Conservation (phyloP, 2,329 filamentous ascomycete genomes). For the Aurifilum marmelostoma region DNA sequence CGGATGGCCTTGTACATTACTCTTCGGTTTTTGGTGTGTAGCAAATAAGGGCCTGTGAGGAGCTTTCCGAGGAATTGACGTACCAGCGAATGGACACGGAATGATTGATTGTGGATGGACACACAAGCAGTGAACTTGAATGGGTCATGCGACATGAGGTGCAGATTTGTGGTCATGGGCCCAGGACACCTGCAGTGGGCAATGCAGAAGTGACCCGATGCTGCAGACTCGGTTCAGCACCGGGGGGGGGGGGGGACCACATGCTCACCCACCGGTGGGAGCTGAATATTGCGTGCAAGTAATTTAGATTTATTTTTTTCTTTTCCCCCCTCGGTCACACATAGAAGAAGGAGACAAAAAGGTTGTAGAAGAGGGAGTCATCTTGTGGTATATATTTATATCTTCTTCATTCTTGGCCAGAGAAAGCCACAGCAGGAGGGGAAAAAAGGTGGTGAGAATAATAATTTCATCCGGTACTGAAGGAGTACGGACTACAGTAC, state of each 20-base stretch:
- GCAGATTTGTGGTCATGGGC: conserved; percentile 4
- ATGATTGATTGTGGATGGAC: background rate
- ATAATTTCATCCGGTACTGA: background rate
- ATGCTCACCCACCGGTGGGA: too few species aligned
- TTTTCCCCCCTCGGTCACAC: background rate
- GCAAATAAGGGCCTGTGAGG: background rate
- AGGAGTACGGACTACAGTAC: too few species aligned
- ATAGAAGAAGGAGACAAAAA: too few species aligned
- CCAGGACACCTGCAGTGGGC: conserved; percentile 8
- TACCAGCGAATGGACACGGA: too few species aligned
- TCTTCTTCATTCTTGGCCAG: background rate
- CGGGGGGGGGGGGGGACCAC: background rate
- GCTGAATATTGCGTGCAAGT: too few species aligned
- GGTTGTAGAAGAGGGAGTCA: background rate
- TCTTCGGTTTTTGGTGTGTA: too few species aligned
- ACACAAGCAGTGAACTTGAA: background rate
- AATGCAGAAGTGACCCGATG: background rate
- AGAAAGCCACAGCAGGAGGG: background rate
- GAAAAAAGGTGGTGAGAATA: background rate
- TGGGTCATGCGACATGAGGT: background rate
- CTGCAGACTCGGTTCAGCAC: background rate
- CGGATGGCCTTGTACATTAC: background rate
- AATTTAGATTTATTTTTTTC: background rate
- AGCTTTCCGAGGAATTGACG: too few species aligned
- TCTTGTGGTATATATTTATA: background rate